These are phyloP conservation scores for Maudiozyma turicensis DNA, from an alignment of 805 yeast genomes.

Conservation along the genomic window DNA sequence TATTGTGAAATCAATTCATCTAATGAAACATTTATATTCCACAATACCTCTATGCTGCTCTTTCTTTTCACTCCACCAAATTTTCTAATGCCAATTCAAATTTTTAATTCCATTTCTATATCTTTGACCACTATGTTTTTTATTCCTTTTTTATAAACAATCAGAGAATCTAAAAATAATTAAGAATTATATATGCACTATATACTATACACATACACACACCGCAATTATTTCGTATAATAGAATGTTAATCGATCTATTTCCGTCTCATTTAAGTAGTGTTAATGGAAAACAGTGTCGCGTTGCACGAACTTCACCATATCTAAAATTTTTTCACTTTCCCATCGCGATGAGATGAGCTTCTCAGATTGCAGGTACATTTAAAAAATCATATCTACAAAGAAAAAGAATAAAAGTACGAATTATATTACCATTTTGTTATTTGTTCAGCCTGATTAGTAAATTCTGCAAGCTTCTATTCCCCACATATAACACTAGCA, in stretches of 20 bases:
- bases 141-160: too few species aligned
- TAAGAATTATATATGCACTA: too few species aligned
- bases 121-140: too few species aligned
- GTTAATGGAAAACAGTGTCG: neutral
- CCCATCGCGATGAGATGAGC: neutral
- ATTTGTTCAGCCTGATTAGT: too few species aligned
- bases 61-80: neutral
- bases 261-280: too few species aligned
- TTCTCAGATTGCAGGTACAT: neutral
- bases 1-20: slow-evolving; percentile 15
- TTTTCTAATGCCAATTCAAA: neutral
- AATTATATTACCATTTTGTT: too few species aligned
- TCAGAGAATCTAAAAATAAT: too few species aligned
- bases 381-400: neutral
- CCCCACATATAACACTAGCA: neutral
- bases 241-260: too few species aligned
- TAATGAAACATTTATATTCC: neutral
- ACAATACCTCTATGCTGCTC: neutral
- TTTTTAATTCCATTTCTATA: neutral
- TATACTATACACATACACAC: too few species aligned
- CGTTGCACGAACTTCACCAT: neutral
- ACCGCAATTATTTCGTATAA: too few species aligned
- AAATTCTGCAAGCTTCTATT: neutral
- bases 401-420: neutral
- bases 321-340: neutral